These are phyloP conservation scores for Neonectria faginata DNA, from an alignment of 2,329 filamentous ascomycete species.

Conservation along the genomic window DNA sequence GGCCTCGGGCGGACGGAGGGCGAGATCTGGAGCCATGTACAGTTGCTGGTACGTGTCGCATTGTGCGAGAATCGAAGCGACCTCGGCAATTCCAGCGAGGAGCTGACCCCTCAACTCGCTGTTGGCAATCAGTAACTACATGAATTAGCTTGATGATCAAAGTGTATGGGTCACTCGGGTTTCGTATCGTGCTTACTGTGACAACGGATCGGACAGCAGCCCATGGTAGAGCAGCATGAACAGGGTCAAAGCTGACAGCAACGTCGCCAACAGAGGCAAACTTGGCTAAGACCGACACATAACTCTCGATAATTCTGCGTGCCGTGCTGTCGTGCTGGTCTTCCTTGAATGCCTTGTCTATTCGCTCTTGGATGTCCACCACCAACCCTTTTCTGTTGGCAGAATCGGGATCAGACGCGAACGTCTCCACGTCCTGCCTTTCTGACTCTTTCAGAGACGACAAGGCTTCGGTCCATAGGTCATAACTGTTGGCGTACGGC, in stretches of 20 bases:
- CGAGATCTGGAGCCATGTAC: neutral
- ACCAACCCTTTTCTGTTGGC: neutral
- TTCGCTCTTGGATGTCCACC: neutral
- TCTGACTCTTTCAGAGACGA: neutral
- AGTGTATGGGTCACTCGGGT: neutral
- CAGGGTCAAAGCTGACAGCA: slow-evolving; percentile 14
- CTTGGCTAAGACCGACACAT: neutral
- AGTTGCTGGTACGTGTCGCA: slow-evolving; percentile 4
- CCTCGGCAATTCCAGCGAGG: slow-evolving; percentile 3
- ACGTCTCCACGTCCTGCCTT: neutral
- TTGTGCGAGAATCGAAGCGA: slow-evolving; percentile 6
- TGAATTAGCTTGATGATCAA: neutral
- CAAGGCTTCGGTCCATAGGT: neutral
- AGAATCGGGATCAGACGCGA: neutral
- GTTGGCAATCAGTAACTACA: neutral
- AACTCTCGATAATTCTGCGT: neutral
- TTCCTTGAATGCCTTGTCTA: neutral
- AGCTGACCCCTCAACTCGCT: neutral
- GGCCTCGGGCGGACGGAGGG: neutral
- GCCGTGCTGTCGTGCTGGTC: neutral
- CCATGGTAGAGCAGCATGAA: slow-evolving; percentile 22
- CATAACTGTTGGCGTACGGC: neutral
- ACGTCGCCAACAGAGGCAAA: slow-evolving; percentile 16
- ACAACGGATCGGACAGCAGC: slow-evolving; percentile 18
- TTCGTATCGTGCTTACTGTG: neutral